Evolutionary conservation across 2,329 filamentous ascomycete genomes (phyloP), one percentile per base, ranked within the genome.

Genomic region (Xylariaceae sp.): DNA sequence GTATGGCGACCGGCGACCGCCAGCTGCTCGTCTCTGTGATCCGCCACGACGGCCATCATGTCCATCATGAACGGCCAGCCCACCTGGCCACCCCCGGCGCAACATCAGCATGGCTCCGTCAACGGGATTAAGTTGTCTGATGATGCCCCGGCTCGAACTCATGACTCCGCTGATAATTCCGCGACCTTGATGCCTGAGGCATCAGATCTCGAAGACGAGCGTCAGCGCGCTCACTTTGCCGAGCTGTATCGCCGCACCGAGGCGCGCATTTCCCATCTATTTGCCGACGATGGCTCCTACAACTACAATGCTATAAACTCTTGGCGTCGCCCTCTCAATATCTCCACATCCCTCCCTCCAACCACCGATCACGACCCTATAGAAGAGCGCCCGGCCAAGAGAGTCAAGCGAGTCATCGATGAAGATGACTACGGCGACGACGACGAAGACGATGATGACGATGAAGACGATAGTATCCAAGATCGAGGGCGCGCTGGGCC

Each of bases 361-460:
- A 73, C 83, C 58, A 83, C 80, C 72, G 81, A 86, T 73, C 77
- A 88, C 68, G 73, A 77, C 58, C 78, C 81, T 39, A 76, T 82
- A 62, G 77, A 77, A 62, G 81, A 87, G 66, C 82, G 84, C 47
- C 83, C 85, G 30, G 75, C 81, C 53, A 96, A 94, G 75, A 88
- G 89, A 73, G 81, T 85, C 40, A 88, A 88, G 71, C 82, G 90
- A 66, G 80, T 84, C 69, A 92, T 93, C 79, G 85, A 92, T 64
- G 90, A 93, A 70, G 88, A 92, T 65, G 88, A 93, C 73, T 92
- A 93, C 68, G 89, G 88, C 62, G 89, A 93, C 65, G 92, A 96
- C 53, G 88, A 93, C 35, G 88, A 91, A 13, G 83, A 88, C 8
- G 87, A 90, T 1, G 85, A 88, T 6, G 86, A 88, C 13, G 86